Evolutionary conservation across 1,284 basidiomycete genomes (phyloP), one percentile per base, ranked within the genome.

Genomic region (Austroboletus niveus): DNA sequence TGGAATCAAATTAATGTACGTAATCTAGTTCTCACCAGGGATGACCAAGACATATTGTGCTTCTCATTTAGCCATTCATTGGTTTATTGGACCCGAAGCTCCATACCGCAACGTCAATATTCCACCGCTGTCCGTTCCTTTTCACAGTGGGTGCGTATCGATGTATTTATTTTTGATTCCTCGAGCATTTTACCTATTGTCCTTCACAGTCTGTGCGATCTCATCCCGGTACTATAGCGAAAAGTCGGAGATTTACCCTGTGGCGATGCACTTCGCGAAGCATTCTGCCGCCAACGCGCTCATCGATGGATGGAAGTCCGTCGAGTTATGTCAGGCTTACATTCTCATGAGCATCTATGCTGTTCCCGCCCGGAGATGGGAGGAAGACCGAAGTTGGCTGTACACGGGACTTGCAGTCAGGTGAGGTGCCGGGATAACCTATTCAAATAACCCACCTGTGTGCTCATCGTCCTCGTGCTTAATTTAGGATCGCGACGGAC

Each of bases 201-300:
- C 36, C 14, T 35, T 6, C 12, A 30, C 24, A 89, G 87, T 92
- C 41, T 90, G 88, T 55, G 88, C 88, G 11, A 81, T 90, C 49
- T 81, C 89, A 0, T 89, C 87, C 1, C 75, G 89, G 22, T 89
- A 87, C 62, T 87, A 89, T 63, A 62, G 75, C 5, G 83, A 84
- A 45, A 90, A 89, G 61, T 85, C 86, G 0, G 85, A 89, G 63
- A 85, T 90, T 46, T 90, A 91, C 61, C 85, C 87, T 3, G 85
- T 90, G 57, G 89, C 88, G 9, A 92, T 92, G 89, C 89, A 91
- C 65, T 91, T 91, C 55, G 89, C 89, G 2, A 89, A 88, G 62
- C 84, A 86, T 54, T 85, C 88, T 0, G 89, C 87, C 2, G 87
- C 88, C 2, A 87, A 84, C 54, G 85, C 87, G 8, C 74, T 92